Evolutionary conservation across 2,329 filamentous ascomycete genomes (phyloP).

Genomic region (Colletotrichum cuscutae): DNA sequence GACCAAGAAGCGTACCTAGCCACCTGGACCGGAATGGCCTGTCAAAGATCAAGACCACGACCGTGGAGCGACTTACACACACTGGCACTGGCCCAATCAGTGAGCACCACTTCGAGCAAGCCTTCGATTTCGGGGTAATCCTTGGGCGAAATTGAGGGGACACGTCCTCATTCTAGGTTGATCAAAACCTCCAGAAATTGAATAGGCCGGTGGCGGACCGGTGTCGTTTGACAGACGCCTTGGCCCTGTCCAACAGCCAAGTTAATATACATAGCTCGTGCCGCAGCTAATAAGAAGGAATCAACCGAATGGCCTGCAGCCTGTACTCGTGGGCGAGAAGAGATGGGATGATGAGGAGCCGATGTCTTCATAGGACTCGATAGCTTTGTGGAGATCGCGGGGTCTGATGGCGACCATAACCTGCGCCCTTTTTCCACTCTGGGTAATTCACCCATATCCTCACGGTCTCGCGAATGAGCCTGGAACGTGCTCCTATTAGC

Average conservation of each 20-base stretch:
- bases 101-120: background rate
- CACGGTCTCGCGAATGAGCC: background rate
- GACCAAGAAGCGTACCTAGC: background rate
- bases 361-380: slow-evolving; percentile 6
- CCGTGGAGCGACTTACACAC: background rate
- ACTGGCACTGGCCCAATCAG: background rate
- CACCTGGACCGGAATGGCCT: background rate
- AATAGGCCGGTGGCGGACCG: background rate
- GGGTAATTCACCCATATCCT: background rate
- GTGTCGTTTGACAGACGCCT: background rate
- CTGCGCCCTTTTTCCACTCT: slow-evolving; percentile 4
- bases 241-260: background rate
- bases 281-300: background rate
- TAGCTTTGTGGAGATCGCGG: slow-evolving; percentile 25
- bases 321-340: slow-evolving; percentile 1
- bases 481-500: background rate
- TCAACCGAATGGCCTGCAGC: slow-evolving; percentile 13
- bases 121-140: background rate
- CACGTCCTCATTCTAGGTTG: background rate
- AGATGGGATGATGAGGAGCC: slow-evolving; percentile 19
- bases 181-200: background rate
- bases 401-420: slow-evolving; percentile 16
- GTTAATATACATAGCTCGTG: background rate
- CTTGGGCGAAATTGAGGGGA: background rate
- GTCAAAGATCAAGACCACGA: background rate